Base-by-base conservation (phyloP, 495 filamentous ascomycete species). In the Neurospora hispaniola region DNA sequence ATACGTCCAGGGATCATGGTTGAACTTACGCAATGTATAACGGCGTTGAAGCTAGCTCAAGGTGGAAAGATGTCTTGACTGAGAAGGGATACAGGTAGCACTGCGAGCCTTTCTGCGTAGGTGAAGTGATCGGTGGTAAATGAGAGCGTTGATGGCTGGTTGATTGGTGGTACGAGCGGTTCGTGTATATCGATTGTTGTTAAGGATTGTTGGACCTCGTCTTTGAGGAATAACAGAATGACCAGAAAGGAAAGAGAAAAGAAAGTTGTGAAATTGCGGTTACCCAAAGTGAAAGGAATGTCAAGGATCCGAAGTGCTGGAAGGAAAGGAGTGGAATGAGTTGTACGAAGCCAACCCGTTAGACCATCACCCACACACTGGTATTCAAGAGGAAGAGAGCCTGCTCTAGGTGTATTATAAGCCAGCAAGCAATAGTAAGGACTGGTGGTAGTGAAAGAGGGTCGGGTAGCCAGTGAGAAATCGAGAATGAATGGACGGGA, bases 341-440 rank as follows among this genome's bases (percentile, higher is more conserved):
- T 79, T 80, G 79, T 76, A 75, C 77, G 72, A 78, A 77, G 80
- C 76, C 78, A 80, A 79, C 83, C 81, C 79, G 78, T 80, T 80
- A 77, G 82, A 77, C 78, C 73, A 75, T 80, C 73, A 71, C 71
- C 80, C 80, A 78, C 80, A 82, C 78, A 81, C 81, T 80, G 78
- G 76, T 77, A 77, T 82, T 79, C 72, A 76, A 77, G 80, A 77
- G 76, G 75, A 84, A 82, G 80, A 83, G 83, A 84, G 81, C 83
- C 83, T 84, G 82, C 82, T 86, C 82, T 83, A 81, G 83, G 82
- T 82, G 79, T 84, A 80, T 83, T 85, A 84, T 84, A 85, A 81
- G 84, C 80, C 81, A 80, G 80, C 82, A 79, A 79, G 78, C 81
- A 80, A 82, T 86, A 85, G 80, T 83, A 85, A 80, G 73, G 83